Base-by-base conservation (phyloP, 345 rosid species). In the Eucalyptus caleyi region DNA sequence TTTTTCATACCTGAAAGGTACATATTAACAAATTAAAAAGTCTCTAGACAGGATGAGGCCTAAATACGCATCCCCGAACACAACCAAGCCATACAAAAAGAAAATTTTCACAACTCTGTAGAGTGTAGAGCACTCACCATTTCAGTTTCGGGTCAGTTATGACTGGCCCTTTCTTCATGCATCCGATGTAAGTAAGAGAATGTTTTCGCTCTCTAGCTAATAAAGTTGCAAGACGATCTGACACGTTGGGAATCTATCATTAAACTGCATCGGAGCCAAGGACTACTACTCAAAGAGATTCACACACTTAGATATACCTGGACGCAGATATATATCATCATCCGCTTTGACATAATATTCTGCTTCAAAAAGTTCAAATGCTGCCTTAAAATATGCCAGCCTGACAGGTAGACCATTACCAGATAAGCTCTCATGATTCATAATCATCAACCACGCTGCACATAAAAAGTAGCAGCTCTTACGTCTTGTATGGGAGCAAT, bases 131-230 rank as follows among this genome's bases (percentile, higher is more conserved):
- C 45, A 72, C 24, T 30, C 91, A 94, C 98, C 99, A 97, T 91
- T 96, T 97, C 93, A 94, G 67, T 89, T 95, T 96, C 45, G 97
- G 97, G 85, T 96, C 97, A 56, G 96, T 94, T 89, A 96, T 93
- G 86, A 96, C 97, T 23, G 96, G 97, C 86, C 98, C 98, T 95
- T 95, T 96, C 96, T 96, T 96, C 98, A 96, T 96, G 92, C 97
- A 96, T 59, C 97, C 97, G 50, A 96, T 96, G 88, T 97, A 95
- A 72, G 96, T 95, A 86, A 67, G 89, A 2, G 96, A 88, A 90
- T 95, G 92, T 45, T 89, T 90, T 89, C 97, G 93, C 91, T 97
- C 99, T 92, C 93, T 97, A 7, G 96, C 99, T 42, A 97, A 95
- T 91, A 96, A 95, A 81, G 98, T 95, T 13, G 95, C 95, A 86